These are phyloP conservation scores for Aspergillus udagawae DNA, from an alignment of 2,329 filamentous ascomycete genomes.

Conservation along the genomic window DNA sequence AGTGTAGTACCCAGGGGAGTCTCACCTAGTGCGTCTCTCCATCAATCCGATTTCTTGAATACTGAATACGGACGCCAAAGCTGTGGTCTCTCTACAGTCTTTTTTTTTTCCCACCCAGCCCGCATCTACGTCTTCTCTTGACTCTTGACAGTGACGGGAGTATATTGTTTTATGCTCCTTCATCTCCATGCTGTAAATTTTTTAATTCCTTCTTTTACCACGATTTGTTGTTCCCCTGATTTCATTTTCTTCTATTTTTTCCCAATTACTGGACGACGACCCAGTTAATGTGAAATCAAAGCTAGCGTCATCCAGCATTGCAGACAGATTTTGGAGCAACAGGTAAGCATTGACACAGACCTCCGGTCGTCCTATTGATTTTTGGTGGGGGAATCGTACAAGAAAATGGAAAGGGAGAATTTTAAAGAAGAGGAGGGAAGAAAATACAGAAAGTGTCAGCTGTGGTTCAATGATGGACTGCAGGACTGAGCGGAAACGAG, in stretches of 20 bases:
- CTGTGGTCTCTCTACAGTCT: constrained; percentile 23
- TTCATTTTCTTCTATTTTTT: neutral
- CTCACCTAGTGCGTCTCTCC: neutral
- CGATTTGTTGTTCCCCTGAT: neutral
- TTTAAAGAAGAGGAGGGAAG: neutral
- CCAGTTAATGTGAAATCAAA: neutral
- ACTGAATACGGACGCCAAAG: neutral
- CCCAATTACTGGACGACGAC: constrained; percentile 4
- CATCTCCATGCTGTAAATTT: constrained; percentile 23
- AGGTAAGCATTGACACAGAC: neutral
- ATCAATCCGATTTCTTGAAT: neutral
- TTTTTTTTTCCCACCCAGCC: constrained; percentile 7
- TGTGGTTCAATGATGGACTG: neutral
- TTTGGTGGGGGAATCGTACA: neutral
- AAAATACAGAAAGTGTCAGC: neutral
- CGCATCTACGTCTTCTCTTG: constrained; percentile 8
- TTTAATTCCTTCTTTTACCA: constrained; percentile 10
- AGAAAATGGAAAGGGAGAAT: neutral
- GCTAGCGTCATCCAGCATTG: neutral
- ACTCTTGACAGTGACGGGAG: neutral
- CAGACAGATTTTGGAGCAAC: neutral
- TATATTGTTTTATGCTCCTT: constrained; percentile 1
- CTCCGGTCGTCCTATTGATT: neutral
- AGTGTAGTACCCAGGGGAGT: neutral
- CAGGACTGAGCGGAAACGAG: neutral